Conservation (phyloP, 2,329 filamentous ascomycete genomes). For the Coleophoma crateriformis region DNA sequence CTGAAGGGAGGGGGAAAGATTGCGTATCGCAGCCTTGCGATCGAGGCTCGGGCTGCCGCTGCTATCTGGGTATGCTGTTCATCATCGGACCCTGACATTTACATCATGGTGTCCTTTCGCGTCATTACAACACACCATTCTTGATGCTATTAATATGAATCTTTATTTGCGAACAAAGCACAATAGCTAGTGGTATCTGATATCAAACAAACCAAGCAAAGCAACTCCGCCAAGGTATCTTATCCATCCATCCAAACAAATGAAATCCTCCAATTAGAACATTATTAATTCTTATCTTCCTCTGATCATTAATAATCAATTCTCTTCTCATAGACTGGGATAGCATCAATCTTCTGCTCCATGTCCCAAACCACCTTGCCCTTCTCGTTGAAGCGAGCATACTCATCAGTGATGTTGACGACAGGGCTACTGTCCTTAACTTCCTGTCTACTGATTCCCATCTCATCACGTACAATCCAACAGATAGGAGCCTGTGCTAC, state of each 20-base stretch:
- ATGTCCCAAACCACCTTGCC: constrained; percentile 55
- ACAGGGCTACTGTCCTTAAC: constrained; percentile 63
- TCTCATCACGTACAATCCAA: constrained; percentile 75
- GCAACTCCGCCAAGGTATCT: too few species aligned
- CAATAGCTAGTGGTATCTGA: neutral
- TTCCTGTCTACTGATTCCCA: constrained; percentile 72
- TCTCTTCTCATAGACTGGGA: constrained; percentile 21
- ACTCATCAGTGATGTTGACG: constrained; percentile 76
- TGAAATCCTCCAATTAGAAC: neutral
- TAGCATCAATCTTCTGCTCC: constrained; percentile 20
- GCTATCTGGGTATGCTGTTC: too few species aligned
- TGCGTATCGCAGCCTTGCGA: too few species aligned
- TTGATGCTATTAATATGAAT: neutral
- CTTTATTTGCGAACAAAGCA: neutral
- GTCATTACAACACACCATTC: too few species aligned
- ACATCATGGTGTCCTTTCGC: too few species aligned
- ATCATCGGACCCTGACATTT: too few species aligned
- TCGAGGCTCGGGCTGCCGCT: too few species aligned
- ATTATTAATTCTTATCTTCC: too few species aligned
- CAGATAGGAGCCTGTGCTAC: constrained; percentile 56
- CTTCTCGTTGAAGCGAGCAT: constrained; percentile 64
- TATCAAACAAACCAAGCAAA: neutral
- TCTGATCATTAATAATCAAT: constrained; percentile 16
- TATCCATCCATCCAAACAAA: too few species aligned
- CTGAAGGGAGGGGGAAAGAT: too few species aligned